Evolutionary conservation across 2,329 filamentous ascomycete species (phyloP), one percentile per base, ranked within the genome.

Genomic region (Stagonosporopsis tanaceti): DNA sequence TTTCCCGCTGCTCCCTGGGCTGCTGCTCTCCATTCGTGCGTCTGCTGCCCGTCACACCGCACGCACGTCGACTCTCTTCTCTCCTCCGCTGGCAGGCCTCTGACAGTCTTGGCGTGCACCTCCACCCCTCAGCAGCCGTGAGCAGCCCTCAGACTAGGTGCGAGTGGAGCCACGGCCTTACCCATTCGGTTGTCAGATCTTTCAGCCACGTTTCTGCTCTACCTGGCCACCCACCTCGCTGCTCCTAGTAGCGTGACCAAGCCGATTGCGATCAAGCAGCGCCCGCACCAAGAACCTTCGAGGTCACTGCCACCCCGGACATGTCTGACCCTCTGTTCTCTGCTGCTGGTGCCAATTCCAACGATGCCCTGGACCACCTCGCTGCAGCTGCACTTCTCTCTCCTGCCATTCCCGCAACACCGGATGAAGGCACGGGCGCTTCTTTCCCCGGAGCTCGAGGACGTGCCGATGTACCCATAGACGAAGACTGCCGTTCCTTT

Each of bases 161-260:
- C 51, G 22, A 60, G 57, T 63, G 62, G 61, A 64, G 63, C 62
- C 58, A 62, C 60, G 59, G 51, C 59, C 58, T 64, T 64, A 59
- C 62, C 59, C 60, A 62, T 64, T 60, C 60, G 59, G 62, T 42
- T 58, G 62, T 53, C 62, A 66, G 54, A 60, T 63, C 65, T 61
- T 61, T 58, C 65, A 69, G 65, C 66, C 65, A 66, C 66, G 63
- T 66, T 61, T 64, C 58, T 48, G 34, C 42, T 60, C 60, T 55
- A 59, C 62, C 63, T 54, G 58, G 57, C 56, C 60, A 53, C 48
- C 50, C 52, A 58, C 60, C 56, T 45, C 57, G 54, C 39, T 20
- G 20, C 20, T 51, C 61, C 47, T 22, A 39, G 53, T 59, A 62
- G 61, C 55, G 56, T 60, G 57, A 60, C 47, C 52, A 60, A 35